Conservation (phyloP, 768 basidiomycete genomes). For the Amanita pseudoporphyria region DNA sequence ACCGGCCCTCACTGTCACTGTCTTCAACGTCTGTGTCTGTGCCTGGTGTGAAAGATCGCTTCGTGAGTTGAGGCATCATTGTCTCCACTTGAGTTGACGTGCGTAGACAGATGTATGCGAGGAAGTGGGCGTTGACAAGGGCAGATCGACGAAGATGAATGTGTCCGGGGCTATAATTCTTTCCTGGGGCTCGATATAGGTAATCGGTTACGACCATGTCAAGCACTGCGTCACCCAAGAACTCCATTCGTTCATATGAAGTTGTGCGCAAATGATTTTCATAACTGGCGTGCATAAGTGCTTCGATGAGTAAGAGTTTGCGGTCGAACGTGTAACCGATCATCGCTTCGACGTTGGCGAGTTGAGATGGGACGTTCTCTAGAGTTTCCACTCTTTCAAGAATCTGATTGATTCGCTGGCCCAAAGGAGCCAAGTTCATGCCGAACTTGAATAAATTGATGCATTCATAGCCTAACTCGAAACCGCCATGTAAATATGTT, state of each 20-base stretch:
- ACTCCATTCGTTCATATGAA: slow-evolving; percentile 75
- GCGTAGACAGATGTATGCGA: too few relatives aligned
- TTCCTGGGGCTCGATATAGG: slow-evolving; percentile 55
- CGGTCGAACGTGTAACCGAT: too few relatives aligned
- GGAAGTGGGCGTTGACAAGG: too few relatives aligned
- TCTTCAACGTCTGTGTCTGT: too few relatives aligned
- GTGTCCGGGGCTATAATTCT: slow-evolving; percentile 57
- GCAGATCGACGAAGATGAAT: slow-evolving; percentile 55
- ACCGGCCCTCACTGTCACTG: not conserved
- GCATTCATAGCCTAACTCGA: slow-evolving; percentile 51
- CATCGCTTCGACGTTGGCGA: too few relatives aligned
- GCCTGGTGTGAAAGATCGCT: not conserved
- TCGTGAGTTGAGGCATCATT: slow-evolving; percentile 40
- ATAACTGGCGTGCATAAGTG: slow-evolving; percentile 64
- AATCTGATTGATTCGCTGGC: slow-evolving; percentile 37
- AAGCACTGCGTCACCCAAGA: slow-evolving; percentile 65
- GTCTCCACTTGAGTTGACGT: slow-evolving; percentile 32
- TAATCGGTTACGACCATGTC: slow-evolving; percentile 69
- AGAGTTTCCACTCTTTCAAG: slow-evolving; percentile 42
- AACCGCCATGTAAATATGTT: slow-evolving; percentile 58
- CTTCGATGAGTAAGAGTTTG: too few relatives aligned
- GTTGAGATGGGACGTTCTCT: too few relatives aligned
- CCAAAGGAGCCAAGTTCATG: slow-evolving; percentile 42
- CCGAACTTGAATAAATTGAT: slow-evolving; percentile 51
- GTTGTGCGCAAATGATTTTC: slow-evolving; percentile 47